phyloP scores from a whole-genome alignment of 768 basidiomycete genomes.

The Lactarius evosmus region DNA sequence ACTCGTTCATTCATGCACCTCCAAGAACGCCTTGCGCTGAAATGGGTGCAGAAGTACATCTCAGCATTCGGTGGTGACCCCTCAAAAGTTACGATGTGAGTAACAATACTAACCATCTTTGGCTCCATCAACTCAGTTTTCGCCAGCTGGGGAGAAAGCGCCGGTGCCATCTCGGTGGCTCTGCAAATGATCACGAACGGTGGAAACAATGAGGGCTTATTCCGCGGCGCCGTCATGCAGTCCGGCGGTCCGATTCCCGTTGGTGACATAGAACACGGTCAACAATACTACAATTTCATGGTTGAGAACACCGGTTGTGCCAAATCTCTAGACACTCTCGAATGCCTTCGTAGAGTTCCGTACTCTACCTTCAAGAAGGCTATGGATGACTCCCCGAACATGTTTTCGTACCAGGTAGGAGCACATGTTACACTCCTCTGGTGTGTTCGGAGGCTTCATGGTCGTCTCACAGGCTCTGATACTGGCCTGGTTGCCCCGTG shows the following conservation, averaged over 20 bases:
- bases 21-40: constrained; percentile 53
- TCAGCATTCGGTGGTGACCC: constrained; percentile 62
- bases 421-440: neutral
- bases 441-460: neutral
- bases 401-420: constrained; percentile 37
- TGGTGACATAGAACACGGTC: constrained; percentile 33
- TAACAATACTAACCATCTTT: neutral
- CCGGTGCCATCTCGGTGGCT: constrained; percentile 49
- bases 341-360: constrained; percentile 42
- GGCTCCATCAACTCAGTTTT: constrained; percentile 13
- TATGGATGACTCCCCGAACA: constrained; percentile 34
- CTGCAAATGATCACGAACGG: constrained; percentile 44
- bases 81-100: constrained; percentile 54
- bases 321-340: constrained; percentile 37
- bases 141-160: constrained; percentile 49
- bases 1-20: neutral
- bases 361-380: constrained; percentile 35
- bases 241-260: constrained; percentile 40
- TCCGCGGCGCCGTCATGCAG: constrained; percentile 45
- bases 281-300: constrained; percentile 43
- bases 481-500: constrained; percentile 31
- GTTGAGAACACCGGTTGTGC: constrained; percentile 40
- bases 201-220: constrained; percentile 40
- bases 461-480: constrained; percentile 27
- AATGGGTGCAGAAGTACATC: constrained; percentile 69